Base-by-base conservation (phyloP, 768 basidiomycete species). In the Boletus sp. region DNA sequence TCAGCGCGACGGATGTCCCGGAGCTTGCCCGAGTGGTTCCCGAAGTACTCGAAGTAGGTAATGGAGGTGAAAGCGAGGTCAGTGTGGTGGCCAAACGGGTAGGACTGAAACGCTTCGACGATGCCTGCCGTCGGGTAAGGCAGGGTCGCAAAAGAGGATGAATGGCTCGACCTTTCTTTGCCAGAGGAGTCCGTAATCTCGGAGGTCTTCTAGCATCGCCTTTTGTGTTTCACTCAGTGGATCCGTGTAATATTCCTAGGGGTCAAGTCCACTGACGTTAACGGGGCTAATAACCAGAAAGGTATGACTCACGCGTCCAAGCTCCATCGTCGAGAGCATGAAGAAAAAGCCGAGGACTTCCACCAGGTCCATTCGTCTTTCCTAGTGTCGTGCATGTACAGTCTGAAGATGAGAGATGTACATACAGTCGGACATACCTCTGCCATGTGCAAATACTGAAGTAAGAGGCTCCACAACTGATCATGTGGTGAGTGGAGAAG, bases 241-340 rank as follows among this genome's bases (percentile, higher is more conserved):
- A 64, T 92, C 89, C 3, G 87, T 89, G 3, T 90, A 89, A 71
- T 98, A 99, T 72, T 93, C 94, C 93, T 97, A 64, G 20, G 40
- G 15, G 32, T n/a, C 24, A 42, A 32, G 33, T 41, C 47, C 48
- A 9, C 20, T 14, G 29, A 33, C 18, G 28, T 47, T 7, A 46
- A 33, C 8, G 6, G 30, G 7, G 17, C 15, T n/a, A 10, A 39
- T 24, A 29, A 11, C 7, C 5, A 28, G n/a, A 33, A 46, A 3
- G 39, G 3, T 8, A 33, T 39, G 36, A 73, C 82, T 71, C 67
- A 94, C 94, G 63, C 87, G 80, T 47, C 94, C 94, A 7, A 98
- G 84, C 68, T 97, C 93, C 86, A 95, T 94, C 4, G 92, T 97
- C 2, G 94, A 94, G 58, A 99, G 79, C 89, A 98, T 97, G 78